Percentiles rank a stretch among this genome's conserved stretches.
Evolutionary conservation across 2,329 filamentous ascomycete species (phyloP).

Genomic region (Hypoxylon sp.): DNA sequence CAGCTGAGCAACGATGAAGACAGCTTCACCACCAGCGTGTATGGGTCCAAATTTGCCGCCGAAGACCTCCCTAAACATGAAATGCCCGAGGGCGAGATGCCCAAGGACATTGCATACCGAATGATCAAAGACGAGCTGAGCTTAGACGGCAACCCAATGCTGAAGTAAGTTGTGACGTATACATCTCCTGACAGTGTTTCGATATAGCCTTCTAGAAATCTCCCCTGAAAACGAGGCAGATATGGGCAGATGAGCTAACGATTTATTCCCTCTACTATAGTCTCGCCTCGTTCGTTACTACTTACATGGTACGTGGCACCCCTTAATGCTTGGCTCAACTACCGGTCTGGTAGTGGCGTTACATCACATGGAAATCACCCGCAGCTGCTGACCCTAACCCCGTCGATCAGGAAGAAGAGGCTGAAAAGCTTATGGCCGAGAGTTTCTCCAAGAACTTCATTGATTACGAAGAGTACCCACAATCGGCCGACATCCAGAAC

Average conservation of each 20-base stretch:
- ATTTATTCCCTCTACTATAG: slow-evolving; percentile 59
- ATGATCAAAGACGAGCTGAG: slow-evolving; percentile 97
- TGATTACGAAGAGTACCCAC: slow-evolving; percentile 88
- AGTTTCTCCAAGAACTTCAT: slow-evolving; percentile 96
- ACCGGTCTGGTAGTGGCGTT: slow-evolving; percentile 21
- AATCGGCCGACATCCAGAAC: slow-evolving; percentile 89
- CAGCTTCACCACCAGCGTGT: slow-evolving; percentile 83
- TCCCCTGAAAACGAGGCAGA: slow-evolving; percentile 21
- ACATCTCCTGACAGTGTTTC: slow-evolving; percentile 35
- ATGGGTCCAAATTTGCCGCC: slow-evolving; percentile 86
- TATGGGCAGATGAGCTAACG: slow-evolving; percentile 36
- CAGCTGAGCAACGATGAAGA: slow-evolving; percentile 67
- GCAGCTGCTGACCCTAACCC: slow-evolving; percentile 31
- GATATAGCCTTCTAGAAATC: slow-evolving; percentile 10
- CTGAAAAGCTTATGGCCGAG: slow-evolving; percentile 94
- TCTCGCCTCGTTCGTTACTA: slow-evolving; percentile 93
- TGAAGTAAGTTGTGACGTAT: slow-evolving; percentile 70
- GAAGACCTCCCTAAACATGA: slow-evolving; percentile 84
- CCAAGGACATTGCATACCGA: slow-evolving; percentile 90
- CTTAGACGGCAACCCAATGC: slow-evolving; percentile 90
- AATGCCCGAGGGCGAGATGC: slow-evolving; percentile 94
- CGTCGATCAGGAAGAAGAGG: slow-evolving; percentile 82
- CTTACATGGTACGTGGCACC: slow-evolving; percentile 81
- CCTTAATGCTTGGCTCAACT: slow-evolving; percentile 22
- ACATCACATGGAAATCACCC: slow-evolving; percentile 25